A percentile compares a stretch with the other conserved stretches of the same genome.
Conservation (phyloP, 2,329 filamentous ascomycete genomes). For the Aspergillus felis region DNA sequence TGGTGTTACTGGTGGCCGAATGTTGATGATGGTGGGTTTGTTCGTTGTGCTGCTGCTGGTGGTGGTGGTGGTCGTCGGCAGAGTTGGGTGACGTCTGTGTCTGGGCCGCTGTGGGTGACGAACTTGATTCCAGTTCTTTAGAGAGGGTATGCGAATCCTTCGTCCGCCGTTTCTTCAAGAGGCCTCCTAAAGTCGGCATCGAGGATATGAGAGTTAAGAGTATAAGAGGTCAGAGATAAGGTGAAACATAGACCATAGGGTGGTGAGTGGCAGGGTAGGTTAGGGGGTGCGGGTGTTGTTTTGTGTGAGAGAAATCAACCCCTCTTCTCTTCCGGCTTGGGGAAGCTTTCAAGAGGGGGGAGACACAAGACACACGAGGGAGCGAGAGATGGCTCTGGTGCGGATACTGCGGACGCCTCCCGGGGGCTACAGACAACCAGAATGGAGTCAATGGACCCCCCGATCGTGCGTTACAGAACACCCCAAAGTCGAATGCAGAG, state of each 20-base stretch:
- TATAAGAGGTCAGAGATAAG: conserved; percentile 10
- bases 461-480: conserved; percentile 7
- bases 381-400: conserved; percentile 8
- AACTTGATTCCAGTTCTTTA: conserved; percentile 62
- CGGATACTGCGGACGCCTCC: conserved; percentile 13
- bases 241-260: conserved; percentile 18
- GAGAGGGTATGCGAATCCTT: conserved; percentile 67
- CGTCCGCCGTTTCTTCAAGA: conserved; percentile 98
- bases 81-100: conserved; percentile 57
- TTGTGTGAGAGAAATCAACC: conserved; percentile 1
- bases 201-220: conserved; percentile 24
- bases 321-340: conserved; percentile 1
- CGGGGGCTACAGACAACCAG: not conserved
- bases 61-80: conserved; percentile 19
- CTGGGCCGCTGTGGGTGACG: conserved; percentile 59
- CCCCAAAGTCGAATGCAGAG: not conserved
- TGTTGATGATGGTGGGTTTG: conserved; percentile 28
- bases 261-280: conserved; percentile 23
- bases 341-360: conserved; percentile 2
- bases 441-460: not conserved
- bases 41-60: conserved; percentile 20
- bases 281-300: not conserved
- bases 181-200: conserved; percentile 88
- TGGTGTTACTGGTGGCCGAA: conserved; percentile 25
- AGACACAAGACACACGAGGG: not conserved